Evolutionary conservation across 2,329 filamentous ascomycete species (phyloP), one percentile per base, ranked within the genome.

Genomic region (Talaromyces amestolkiae): DNA sequence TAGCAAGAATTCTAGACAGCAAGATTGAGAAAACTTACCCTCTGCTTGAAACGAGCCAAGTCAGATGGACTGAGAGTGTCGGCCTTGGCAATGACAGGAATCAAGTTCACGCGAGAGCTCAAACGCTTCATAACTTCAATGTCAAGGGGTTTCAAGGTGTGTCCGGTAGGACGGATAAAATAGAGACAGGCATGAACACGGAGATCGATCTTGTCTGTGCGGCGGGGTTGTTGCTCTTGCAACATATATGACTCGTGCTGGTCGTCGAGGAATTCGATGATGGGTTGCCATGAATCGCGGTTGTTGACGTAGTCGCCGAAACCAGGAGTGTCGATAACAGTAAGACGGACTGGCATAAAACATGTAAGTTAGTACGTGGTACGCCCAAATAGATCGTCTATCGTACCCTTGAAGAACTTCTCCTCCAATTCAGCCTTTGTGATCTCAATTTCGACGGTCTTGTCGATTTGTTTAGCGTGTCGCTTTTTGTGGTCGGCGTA

Each of bases 231-330:
- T 83, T 99, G 95, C 88, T 99, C 95, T 86, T 99, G 95, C 78
- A 99, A 87, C 95, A 99, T 99, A 83, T 99, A 99, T 43, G 95
- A 99, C 86, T 99, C 95, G 81, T 99, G 96, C 87, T 99, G 95
- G 83, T 99, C 95, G 82, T 99, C 95, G 75, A 99, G 87, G 85
- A 99, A 99, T 83, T 99, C 95, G 81, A 99, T 98, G 78, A 99
- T 98, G 79, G 95, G 95, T 87, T 97, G 96, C 95, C 95, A 99
- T 69, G 95, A 98, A 82, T 99, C 95, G 77, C 94, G 91, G 88
- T 99, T 99, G 90, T 99, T 99, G 80, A 99, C 95, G 78, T 99
- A 99, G 87, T 99, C 95, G 81, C 95, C 95, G 77, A 99, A 99
- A 73, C 95, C 95, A 75, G 95, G 95, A 70, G 95, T 99, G 80